Evolutionary conservation across 768 basidiomycete species (phyloP).

Genomic region (Leccinum arenicola): DNA sequence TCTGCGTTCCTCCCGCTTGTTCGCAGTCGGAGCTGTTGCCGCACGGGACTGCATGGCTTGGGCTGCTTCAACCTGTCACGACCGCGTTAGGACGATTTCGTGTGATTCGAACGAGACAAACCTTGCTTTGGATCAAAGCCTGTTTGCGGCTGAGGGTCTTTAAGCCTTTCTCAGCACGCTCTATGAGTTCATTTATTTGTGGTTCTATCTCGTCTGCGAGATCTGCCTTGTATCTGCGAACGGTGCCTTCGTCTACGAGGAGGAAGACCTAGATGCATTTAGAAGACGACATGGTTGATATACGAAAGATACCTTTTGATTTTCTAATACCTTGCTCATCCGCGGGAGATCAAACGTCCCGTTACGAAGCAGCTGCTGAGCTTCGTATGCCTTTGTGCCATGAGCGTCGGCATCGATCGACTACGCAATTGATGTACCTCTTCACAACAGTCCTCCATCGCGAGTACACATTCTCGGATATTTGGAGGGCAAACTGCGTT

Average conservation of each 20-base stretch:
- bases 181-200: conserved; percentile 70
- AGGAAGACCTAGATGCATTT: conserved; percentile 59
- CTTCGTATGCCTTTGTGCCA: conserved; percentile 54
- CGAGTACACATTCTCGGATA: conserved; percentile 71
- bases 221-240: conserved; percentile 72
- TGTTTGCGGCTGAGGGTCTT: conserved; percentile 61
- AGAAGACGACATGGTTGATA: not conserved
- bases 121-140: conserved; percentile 60
- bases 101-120: conserved; percentile 22
- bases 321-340: conserved; percentile 65
- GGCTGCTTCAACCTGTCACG: conserved; percentile 52
- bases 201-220: conserved; percentile 81
- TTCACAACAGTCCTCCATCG: conserved; percentile 80
- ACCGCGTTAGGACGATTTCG: not conserved
- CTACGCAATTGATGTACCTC: conserved; percentile 43
- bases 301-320: conserved; percentile 50
- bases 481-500: conserved; percentile 68
- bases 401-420: conserved; percentile 2
- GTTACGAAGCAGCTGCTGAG: conserved; percentile 63
- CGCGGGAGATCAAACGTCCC: conserved; percentile 72
- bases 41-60: conserved; percentile 39
- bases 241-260: conserved; percentile 67
- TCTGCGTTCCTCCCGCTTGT: conserved; percentile 65
- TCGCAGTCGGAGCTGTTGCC: conserved; percentile 47
- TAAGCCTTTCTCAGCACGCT: conserved; percentile 68